Base-by-base conservation (phyloP, 257 asterid species). In the Verbascum thapsus region DNA sequence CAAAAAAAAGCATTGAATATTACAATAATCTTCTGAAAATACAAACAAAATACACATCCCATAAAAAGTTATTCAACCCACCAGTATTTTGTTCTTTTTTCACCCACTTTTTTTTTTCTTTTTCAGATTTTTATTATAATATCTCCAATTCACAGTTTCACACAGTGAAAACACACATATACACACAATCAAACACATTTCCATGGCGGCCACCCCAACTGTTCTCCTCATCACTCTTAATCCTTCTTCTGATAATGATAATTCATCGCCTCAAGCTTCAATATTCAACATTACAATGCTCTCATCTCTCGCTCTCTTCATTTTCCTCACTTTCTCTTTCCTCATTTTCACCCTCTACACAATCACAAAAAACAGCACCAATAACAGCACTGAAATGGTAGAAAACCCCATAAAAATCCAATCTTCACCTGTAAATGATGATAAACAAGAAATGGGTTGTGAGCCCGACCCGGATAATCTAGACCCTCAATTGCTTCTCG, bases 121-220 rank as follows among this genome's bases (percentile, higher is more conserved):
- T n/a, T n/a, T n/a, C n/a, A n/a, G n/a, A n/a, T n/a, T n/a, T n/a
- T n/a, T n/a, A n/a, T n/a, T n/a, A n/a, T n/a, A n/a, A n/a, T 40
- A 61, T 67, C 66, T 67, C 74, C 39, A 43, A 60, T 8, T 43
- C 8, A 35, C 10, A 48, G 32, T 5, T 15, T 54, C 73, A 22
- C 59, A 60, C 43, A 54, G 64, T 55, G 74, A 71, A 42, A 56
- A 66, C 51, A 39, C 73, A 23, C 32, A 18, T 15, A 47, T 5
- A 8, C 18, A 66, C 51, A 39, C 73, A 23, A 19, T 12, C 19
- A 47, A 2, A 8, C 18, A 37, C 71, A 18, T 62, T 19, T 10
- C 67, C 63, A 69, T 83, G 83, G 83, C 91, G 84, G 83, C 84
- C 78, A 61, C 67, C 70, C 81, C 77, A 52, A 61, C 54, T 54